A percentile compares a stretch with the other conserved stretches of the same genome.
Conservation (phyloP, 257 asterid genomes). For the Solanum gandarillasii region DNA sequence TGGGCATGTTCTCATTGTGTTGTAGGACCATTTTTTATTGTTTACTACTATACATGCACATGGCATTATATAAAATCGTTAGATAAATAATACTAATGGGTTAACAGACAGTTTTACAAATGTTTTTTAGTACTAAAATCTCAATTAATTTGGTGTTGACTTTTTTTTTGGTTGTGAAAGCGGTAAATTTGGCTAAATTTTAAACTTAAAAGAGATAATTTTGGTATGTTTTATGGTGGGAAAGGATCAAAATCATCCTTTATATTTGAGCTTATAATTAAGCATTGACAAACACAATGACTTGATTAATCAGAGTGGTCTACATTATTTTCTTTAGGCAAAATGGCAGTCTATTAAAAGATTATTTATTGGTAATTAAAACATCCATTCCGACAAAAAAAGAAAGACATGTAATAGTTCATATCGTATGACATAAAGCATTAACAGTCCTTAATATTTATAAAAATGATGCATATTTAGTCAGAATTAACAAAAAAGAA, state of each 20-base stretch:
- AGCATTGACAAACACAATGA: not conserved
- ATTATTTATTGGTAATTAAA: too few species aligned
- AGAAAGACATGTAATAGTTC: not conserved
- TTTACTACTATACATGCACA: not conserved
- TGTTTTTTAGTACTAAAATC: not conserved
- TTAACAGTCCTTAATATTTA: not conserved
- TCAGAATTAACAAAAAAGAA: not conserved
- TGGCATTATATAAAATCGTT: not conserved
- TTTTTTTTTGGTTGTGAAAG: not conserved
- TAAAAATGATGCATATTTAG: not conserved
- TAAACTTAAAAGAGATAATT: not conserved
- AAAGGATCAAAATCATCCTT: not conserved
- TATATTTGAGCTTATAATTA: not conserved
- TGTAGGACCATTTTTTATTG: not conserved
- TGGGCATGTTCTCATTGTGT: conserved; percentile 11
- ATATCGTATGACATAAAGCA: not conserved
- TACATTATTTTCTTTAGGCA: not conserved
- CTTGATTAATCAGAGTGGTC: not conserved
- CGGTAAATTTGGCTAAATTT: not conserved
- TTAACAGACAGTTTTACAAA: not conserved
- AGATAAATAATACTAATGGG: not conserved
- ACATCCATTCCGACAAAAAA: not conserved
- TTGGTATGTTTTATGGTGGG: not conserved
- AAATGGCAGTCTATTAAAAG: too few species aligned
- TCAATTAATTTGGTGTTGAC: not conserved